phyloP scores from a whole-genome alignment of 805 yeast species.

The Yamadazyma olivae region DNA sequence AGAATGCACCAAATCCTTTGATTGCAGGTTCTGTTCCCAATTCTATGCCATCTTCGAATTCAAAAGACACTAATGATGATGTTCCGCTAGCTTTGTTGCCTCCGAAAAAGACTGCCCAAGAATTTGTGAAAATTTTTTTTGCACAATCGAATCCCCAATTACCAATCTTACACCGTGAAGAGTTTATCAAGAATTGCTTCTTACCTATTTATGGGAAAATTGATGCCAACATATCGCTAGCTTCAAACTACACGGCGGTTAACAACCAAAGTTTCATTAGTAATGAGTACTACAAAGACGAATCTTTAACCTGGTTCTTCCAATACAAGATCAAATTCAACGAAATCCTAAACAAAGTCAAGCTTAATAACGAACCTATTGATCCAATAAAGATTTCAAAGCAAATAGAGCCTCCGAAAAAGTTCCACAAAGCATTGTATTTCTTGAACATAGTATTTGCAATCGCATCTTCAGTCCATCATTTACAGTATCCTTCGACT shows the following conservation, averaged over 20 bases:
- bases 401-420: constrained; percentile 41
- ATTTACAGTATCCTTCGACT: constrained; percentile 60
- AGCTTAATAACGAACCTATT: constrained; percentile 8
- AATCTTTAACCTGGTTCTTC: constrained; percentile 46
- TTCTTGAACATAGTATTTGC: constrained; percentile 79
- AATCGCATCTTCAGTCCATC: constrained; percentile 71
- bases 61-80: constrained; percentile 4
- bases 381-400: constrained; percentile 34
- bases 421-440: constrained; percentile 55
- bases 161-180: constrained; percentile 81
- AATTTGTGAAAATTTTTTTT: constrained; percentile 62
- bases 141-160: constrained; percentile 79
- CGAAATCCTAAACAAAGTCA: constrained; percentile 6
- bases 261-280: constrained; percentile 25
- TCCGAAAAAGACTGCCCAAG: constrained; percentile 66
- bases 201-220: constrained; percentile 78
- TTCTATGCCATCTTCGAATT: neutral
- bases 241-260: constrained; percentile 52
- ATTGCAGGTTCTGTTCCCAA: neutral
- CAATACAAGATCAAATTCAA: constrained; percentile 35
- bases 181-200: constrained; percentile 62
- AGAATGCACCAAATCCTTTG: constrained; percentile 4
- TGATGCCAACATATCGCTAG: constrained; percentile 51
- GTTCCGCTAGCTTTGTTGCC: constrained; percentile 55
- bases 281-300: constrained; percentile 13